Conservation (phyloP, 345 rosid genomes). For the Cochlearia excelsa region DNA sequence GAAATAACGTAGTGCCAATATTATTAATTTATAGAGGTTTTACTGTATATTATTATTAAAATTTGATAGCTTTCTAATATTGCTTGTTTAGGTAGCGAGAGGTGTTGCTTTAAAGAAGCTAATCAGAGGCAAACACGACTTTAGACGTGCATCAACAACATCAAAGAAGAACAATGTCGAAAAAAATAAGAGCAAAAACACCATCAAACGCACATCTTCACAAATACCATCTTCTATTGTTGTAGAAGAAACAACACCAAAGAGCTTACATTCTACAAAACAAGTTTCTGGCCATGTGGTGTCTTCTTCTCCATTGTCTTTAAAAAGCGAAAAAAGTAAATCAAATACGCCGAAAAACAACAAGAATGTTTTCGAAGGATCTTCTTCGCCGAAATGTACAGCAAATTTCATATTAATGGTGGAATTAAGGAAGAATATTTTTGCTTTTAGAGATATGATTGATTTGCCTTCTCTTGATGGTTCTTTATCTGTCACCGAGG, state of each 20-base stretch:
- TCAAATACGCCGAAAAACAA: slow-evolving; percentile 22
- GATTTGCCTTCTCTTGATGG: slow-evolving; percentile 61
- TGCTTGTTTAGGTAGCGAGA: slow-evolving; percentile 14
- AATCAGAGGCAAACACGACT: slow-evolving; percentile 28
- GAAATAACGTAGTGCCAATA: too few species aligned
- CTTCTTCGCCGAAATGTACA: slow-evolving; percentile 32
- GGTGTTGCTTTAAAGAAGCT: slow-evolving; percentile 26
- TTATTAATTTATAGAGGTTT: too few species aligned
- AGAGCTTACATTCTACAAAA: slow-evolving; percentile 34
- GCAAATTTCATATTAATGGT: slow-evolving; percentile 49
- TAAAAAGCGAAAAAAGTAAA: slow-evolving; percentile 21
- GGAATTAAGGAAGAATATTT: slow-evolving; percentile 64
- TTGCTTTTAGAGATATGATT: slow-evolving; percentile 59
- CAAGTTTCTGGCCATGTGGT: slow-evolving; percentile 4
- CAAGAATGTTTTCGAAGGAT: not conserved
- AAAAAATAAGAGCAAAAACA: slow-evolving; percentile 16
- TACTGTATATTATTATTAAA: too few species aligned
- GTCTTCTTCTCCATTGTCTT: slow-evolving; percentile 11
- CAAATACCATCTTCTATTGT: slow-evolving; percentile 9
- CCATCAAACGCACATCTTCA: slow-evolving; percentile 23
- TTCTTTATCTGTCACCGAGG: slow-evolving; percentile 51
- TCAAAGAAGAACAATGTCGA: slow-evolving; percentile 28
- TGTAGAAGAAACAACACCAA: slow-evolving; percentile 13
- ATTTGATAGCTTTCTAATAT: too few species aligned
- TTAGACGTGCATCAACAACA: slow-evolving; percentile 18